A percentile compares a stretch with the other conserved stretches of the same genome.
Conservation (phyloP, 2,329 filamentous ascomycete species). For the Hymenoscyphus scutula region DNA sequence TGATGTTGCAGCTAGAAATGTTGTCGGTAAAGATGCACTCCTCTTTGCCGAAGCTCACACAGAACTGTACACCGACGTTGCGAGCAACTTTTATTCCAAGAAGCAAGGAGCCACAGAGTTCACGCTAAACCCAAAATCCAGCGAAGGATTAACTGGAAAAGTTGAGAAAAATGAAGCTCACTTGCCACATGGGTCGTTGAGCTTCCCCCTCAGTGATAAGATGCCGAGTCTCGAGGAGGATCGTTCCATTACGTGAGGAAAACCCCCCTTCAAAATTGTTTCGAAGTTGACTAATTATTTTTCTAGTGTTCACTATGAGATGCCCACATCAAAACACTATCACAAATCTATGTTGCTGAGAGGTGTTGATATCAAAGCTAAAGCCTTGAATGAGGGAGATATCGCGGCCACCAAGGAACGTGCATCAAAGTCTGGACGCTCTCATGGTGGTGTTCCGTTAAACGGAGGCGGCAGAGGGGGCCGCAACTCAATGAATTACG, state of each 20-base stretch:
- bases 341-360: constrained; percentile 95
- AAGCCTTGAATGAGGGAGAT: constrained; percentile 72
- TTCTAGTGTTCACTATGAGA: constrained; percentile 76
- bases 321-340: constrained; percentile 67
- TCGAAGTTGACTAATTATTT: constrained; percentile 27
- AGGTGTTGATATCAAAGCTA: constrained; percentile 70
- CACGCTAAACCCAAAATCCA: constrained; percentile 71
- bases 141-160: constrained; percentile 74
- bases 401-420: constrained; percentile 70
- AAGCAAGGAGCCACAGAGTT: constrained; percentile 66
- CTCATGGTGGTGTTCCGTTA: constrained; percentile 66
- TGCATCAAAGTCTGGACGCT: constrained; percentile 63
- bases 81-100: constrained; percentile 87
- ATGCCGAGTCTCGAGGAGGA: constrained; percentile 82
- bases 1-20: constrained; percentile 77
- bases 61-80: constrained; percentile 77
- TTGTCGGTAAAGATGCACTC: constrained; percentile 74
- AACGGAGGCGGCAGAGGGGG: constrained; percentile 44
- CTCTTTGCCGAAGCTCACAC: constrained; percentile 81
- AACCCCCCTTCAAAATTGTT: constrained; percentile 3
- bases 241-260: constrained; percentile 73
- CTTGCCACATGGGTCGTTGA: constrained; percentile 77
- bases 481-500: constrained; percentile 54
- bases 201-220: constrained; percentile 69
- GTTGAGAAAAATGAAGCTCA: constrained; percentile 81